Evolutionary conservation across 805 yeast species (phyloP).

Genomic region (Kregervanrija fluxuum): DNA sequence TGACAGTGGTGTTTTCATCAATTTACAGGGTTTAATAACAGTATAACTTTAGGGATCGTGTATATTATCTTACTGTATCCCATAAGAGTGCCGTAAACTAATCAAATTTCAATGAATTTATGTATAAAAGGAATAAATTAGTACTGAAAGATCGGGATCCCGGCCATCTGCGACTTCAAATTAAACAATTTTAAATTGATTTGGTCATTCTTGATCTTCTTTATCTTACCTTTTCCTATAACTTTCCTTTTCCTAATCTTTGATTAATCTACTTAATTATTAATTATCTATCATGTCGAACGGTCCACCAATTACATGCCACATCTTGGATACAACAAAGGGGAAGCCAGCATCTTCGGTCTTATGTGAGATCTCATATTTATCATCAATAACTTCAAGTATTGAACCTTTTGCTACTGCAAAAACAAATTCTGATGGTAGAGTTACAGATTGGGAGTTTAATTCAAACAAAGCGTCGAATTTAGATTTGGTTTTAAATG

Average conservation of each 20-base stretch:
- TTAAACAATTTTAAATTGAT: background rate
- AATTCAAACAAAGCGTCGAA: conserved; percentile 43
- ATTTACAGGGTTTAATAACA: too few species aligned
- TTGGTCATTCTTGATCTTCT: background rate
- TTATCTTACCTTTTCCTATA: background rate
- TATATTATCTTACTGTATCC: too few species aligned
- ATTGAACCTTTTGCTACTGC: conserved; percentile 53
- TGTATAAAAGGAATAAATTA: too few species aligned
- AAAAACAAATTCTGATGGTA: conserved; percentile 72
- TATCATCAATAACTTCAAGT: conserved; percentile 16
- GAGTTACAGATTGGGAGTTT: conserved; percentile 58
- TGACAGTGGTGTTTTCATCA: too few species aligned
- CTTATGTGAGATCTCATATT: conserved; percentile 50
- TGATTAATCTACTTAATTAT: background rate
- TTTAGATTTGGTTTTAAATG: conserved; percentile 38
- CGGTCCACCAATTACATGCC: conserved; percentile 71
- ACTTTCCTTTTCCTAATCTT: background rate
- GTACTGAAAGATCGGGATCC: too few species aligned
- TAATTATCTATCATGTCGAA: background rate
- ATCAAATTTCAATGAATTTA: too few species aligned
- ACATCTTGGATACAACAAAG: conserved; percentile 72
- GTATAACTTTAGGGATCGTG: too few species aligned
- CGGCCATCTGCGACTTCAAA: background rate
- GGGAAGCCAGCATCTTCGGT: conserved; percentile 83
- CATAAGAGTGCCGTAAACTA: too few species aligned